phyloP scores from a whole-genome alignment of 1,284 basidiomycete genomes.

The Coniophora puteana region DNA sequence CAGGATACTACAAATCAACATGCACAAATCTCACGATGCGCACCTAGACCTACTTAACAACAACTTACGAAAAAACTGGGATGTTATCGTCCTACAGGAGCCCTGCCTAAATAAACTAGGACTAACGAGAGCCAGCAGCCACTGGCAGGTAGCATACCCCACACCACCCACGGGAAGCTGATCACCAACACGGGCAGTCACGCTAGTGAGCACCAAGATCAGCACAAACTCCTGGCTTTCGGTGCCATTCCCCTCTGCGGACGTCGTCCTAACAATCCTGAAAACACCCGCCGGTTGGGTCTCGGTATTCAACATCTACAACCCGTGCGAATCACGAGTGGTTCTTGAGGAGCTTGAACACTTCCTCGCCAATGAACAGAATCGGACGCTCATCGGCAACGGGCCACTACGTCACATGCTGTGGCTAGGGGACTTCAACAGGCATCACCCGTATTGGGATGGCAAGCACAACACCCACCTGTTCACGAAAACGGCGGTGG shows the following conservation, averaged over 20 bases:
- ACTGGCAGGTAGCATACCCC: constrained; percentile 28
- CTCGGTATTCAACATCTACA: constrained; percentile 33
- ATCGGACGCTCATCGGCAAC: neutral
- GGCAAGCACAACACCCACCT: constrained; percentile 26
- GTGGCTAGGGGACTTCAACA: constrained; percentile 40
- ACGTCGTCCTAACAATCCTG: constrained; percentile 26
- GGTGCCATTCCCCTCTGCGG: constrained; percentile 9
- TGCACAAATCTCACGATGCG: constrained; percentile 21
- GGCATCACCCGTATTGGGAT: constrained; percentile 43
- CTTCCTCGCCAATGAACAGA: neutral
- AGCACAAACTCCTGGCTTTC: neutral
- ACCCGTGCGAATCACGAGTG: constrained; percentile 21
- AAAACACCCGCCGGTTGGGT: constrained; percentile 7
- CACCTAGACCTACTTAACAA: constrained; percentile 17
- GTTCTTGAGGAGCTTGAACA: constrained; percentile 1
- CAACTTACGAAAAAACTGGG: constrained; percentile 13
- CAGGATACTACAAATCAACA: constrained; percentile 26
- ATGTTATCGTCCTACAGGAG: constrained; percentile 31
- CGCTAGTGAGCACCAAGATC: constrained; percentile 20
- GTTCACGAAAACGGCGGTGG: constrained; percentile 18
- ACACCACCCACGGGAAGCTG: constrained; percentile 9
- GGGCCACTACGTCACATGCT: constrained; percentile 8
- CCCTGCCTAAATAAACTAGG: constrained; percentile 22
- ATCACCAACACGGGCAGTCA: constrained; percentile 18
- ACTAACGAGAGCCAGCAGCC: constrained; percentile 10